Conservation (phyloP, 805 yeast genomes). For the Barnettozyma sucrosica region DNA sequence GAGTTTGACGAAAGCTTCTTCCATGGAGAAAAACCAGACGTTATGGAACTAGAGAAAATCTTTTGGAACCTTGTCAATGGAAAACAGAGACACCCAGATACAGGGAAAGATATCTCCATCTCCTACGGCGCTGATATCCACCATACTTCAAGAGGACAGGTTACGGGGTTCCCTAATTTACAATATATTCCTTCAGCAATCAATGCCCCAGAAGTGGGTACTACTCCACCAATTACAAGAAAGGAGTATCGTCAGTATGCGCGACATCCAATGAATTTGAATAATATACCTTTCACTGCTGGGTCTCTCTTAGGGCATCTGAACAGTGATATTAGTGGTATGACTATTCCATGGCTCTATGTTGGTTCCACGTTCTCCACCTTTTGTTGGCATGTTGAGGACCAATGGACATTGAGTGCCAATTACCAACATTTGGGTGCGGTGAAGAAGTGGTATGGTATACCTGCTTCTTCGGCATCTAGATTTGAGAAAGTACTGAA, state of each 20-base stretch:
- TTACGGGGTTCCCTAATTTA: constrained; percentile 68
- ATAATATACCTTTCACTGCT: constrained; percentile 61
- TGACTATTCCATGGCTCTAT: constrained; percentile 94
- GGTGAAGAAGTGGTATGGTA: constrained; percentile 90
- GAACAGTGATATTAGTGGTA: constrained; percentile 72
- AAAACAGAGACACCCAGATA: constrained; percentile 47
- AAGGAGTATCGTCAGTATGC: constrained; percentile 33
- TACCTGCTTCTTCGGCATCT: constrained; percentile 63
- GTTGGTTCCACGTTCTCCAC: constrained; percentile 86
- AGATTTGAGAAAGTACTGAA: constrained; percentile 61
- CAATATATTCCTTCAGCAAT: constrained; percentile 27
- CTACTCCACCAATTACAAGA: constrained; percentile 9
- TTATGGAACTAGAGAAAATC: constrained; percentile 48
- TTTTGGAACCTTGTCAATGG: constrained; percentile 59
- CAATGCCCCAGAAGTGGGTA: constrained; percentile 1
- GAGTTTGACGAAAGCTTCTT: constrained; percentile 43
- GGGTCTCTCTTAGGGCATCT: constrained; percentile 67
- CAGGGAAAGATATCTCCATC: background rate
- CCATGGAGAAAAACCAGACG: constrained; percentile 27
- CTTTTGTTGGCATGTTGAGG: constrained; percentile 96
- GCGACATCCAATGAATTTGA: constrained; percentile 69
- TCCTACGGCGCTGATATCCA: constrained; percentile 82
- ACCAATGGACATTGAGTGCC: constrained; percentile 85
- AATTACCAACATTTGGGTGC: constrained; percentile 90
- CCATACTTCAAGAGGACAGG: constrained; percentile 54